These are phyloP conservation scores for Fusarium nelsonii DNA, from an alignment of 2,329 filamentous ascomycete species.

Conservation along the genomic window DNA sequence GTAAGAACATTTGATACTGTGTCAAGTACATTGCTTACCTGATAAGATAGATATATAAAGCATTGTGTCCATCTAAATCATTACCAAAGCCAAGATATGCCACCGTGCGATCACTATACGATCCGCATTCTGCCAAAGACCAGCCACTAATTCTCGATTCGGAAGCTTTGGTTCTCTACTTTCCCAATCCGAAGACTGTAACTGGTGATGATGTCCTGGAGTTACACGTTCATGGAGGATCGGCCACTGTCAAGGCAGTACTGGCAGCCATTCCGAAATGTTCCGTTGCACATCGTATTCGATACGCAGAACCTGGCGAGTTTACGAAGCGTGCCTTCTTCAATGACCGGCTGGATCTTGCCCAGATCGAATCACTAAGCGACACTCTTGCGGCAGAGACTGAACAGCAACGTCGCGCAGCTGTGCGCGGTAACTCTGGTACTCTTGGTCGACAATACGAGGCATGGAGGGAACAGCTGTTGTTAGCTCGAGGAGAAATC, in stretches of 20 bases:
- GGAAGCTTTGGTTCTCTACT: slow-evolving; percentile 83
- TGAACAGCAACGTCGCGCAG: slow-evolving; percentile 90
- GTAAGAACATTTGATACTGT: slow-evolving; percentile 57
- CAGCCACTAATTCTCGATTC: slow-evolving; percentile 76
- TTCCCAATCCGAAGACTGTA: slow-evolving; percentile 82
- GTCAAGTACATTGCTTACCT: slow-evolving; percentile 9
- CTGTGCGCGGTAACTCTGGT: slow-evolving; percentile 81
- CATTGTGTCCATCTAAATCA: slow-evolving; percentile 62
- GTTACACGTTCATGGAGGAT: slow-evolving; percentile 92
- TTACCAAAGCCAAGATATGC: slow-evolving; percentile 69
- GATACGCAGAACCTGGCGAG: slow-evolving; percentile 94
- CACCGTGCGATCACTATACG: slow-evolving; percentile 78
- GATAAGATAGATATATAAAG: slow-evolving; percentile 60
- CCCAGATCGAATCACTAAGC: slow-evolving; percentile 79
- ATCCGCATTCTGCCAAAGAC: slow-evolving; percentile 53
- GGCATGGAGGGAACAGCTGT: slow-evolving; percentile 79
- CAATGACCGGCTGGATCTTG: slow-evolving; percentile 85
- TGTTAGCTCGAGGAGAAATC: slow-evolving; percentile 88
- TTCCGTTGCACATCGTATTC: slow-evolving; percentile 61
- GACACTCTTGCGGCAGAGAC: slow-evolving; percentile 78
- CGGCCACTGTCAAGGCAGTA: slow-evolving; percentile 88
- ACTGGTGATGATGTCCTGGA: slow-evolving; percentile 95
- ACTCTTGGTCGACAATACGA: slow-evolving; percentile 82
- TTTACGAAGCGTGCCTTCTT: slow-evolving; percentile 94
- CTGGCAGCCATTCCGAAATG: slow-evolving; percentile 78